These are phyloP conservation scores for Fraxinus paxiana DNA, from an alignment of 305 asterid species.

Conservation along the genomic window DNA sequence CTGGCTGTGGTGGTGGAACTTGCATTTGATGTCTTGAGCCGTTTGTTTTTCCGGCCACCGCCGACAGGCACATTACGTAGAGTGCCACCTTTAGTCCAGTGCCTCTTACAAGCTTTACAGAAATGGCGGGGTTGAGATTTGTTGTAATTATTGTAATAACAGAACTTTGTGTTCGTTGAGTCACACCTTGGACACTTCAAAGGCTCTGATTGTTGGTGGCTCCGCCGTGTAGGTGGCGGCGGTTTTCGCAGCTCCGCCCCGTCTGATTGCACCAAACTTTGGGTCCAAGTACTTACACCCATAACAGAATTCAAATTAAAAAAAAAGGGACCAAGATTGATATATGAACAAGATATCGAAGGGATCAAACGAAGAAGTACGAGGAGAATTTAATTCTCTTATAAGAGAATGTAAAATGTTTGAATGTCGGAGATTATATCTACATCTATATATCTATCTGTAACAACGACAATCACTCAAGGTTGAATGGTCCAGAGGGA, in stretches of 20 bases:
- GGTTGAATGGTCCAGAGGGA: slow-evolving; percentile 39
- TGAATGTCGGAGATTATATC: slow-evolving; percentile 22
- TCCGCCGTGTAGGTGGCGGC: slow-evolving; percentile 30
- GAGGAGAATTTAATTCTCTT: background rate
- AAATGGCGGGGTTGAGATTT: slow-evolving; percentile 81
- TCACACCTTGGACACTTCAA: slow-evolving; percentile 76
- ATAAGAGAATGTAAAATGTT: slow-evolving; percentile 6
- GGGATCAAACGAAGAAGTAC: background rate
- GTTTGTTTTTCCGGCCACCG: slow-evolving; percentile 74
- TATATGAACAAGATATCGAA: background rate
- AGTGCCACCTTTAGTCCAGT: slow-evolving; percentile 90
- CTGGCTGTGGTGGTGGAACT: background rate
- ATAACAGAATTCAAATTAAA: slow-evolving; percentile 24
- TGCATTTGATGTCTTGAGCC: slow-evolving; percentile 39
- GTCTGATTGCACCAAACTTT: slow-evolving; percentile 27
- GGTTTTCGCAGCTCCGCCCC: slow-evolving; percentile 28
- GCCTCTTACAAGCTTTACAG: slow-evolving; percentile 81
- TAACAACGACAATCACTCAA: slow-evolving; percentile 34
- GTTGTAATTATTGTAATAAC: slow-evolving; percentile 84
- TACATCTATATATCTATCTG: slow-evolving; percentile 34
- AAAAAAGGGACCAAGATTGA: background rate
- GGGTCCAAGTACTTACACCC: slow-evolving; percentile 60
- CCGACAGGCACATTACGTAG: slow-evolving; percentile 84
- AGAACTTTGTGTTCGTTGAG: slow-evolving; percentile 66
- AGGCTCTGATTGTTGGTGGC: slow-evolving; percentile 32